Percentiles rank a stretch among this genome's conserved stretches.
Conservation (phyloP, 2,329 filamentous ascomycete species). For the Aspergillus luchuensis region DNA sequence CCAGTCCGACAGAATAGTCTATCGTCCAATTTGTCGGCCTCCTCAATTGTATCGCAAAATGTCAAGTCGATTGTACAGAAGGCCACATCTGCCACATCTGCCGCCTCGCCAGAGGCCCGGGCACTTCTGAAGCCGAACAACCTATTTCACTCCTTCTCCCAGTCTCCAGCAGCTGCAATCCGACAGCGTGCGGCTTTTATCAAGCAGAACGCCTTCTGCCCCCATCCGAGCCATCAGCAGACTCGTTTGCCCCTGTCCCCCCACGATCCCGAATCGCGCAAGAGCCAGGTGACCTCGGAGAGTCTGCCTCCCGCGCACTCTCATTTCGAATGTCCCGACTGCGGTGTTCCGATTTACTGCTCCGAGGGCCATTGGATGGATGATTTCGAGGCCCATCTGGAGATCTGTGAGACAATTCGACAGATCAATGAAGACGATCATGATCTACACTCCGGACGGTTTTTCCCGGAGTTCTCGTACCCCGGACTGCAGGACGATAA, state of each 20-base stretch:
- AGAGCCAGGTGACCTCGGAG: constrained; percentile 42
- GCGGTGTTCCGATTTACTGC: constrained; percentile 90
- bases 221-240: constrained; percentile 81
- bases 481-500: constrained; percentile 89
- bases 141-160: constrained; percentile 89
- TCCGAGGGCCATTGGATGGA: constrained; percentile 94
- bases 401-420: constrained; percentile 86
- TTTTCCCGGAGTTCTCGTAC: constrained; percentile 93
- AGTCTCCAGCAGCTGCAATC: constrained; percentile 86
- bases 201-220: constrained; percentile 88
- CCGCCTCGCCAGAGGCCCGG: constrained; percentile 30
- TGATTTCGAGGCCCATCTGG: constrained; percentile 88
- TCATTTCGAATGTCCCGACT: constrained; percentile 93
- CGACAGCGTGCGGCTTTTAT: constrained; percentile 86
- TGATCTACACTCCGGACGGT: constrained; percentile 83
- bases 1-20: constrained; percentile 20
- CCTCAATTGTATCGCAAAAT: constrained; percentile 14
- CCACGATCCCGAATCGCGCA: constrained; percentile 64
- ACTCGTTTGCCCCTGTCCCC: constrained; percentile 69
- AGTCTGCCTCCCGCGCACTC: constrained; percentile 75
- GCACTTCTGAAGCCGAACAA: constrained; percentile 69
- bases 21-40: background rate
- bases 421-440: constrained; percentile 99
- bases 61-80: constrained; percentile 28
- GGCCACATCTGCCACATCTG: constrained; percentile 29